A percentile compares a stretch with the other conserved stretches of the same genome.
Evolutionary conservation across 768 basidiomycete species (phyloP).

Genomic region (Suillus occidentalis): DNA sequence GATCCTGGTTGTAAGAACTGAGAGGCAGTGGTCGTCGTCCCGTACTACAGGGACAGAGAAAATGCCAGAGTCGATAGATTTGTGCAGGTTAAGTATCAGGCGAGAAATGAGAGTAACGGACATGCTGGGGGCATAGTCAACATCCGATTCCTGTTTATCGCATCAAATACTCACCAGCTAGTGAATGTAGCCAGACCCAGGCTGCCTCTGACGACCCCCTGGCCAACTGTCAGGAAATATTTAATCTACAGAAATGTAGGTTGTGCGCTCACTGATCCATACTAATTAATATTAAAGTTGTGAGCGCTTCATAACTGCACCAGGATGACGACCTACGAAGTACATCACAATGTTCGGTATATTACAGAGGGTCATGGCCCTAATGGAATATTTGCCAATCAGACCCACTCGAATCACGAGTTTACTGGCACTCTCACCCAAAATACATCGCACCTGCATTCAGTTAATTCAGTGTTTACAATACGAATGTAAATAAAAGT

Average conservation of each 20-base stretch:
- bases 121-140: conserved; percentile 30
- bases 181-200: conserved; percentile 49
- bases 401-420: conserved; percentile 17
- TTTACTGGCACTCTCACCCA: conserved; percentile 37
- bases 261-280: background rate
- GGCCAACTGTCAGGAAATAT: background rate
- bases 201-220: conserved; percentile 34
- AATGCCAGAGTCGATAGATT: conserved; percentile 29
- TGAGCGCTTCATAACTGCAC: background rate
- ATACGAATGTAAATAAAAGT: conserved; percentile 15
- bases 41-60: background rate
- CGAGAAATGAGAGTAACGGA: conserved; percentile 56
- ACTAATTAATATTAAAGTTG: background rate
- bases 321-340: conserved; percentile 27
- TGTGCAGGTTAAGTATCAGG: conserved; percentile 55
- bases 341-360: conserved; percentile 46
- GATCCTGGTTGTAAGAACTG: background rate
- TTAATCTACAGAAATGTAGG: background rate
- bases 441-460: conserved; percentile 55
- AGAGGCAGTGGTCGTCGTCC: background rate
- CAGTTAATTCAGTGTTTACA: background rate
- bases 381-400: background rate
- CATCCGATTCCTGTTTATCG: background rate
- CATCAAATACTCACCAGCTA: conserved; percentile 38
- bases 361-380: conserved; percentile 53